These are phyloP conservation scores for Geosmithia putterillii DNA, from an alignment of 2,329 filamentous ascomycete species.

Conservation along the genomic window DNA sequence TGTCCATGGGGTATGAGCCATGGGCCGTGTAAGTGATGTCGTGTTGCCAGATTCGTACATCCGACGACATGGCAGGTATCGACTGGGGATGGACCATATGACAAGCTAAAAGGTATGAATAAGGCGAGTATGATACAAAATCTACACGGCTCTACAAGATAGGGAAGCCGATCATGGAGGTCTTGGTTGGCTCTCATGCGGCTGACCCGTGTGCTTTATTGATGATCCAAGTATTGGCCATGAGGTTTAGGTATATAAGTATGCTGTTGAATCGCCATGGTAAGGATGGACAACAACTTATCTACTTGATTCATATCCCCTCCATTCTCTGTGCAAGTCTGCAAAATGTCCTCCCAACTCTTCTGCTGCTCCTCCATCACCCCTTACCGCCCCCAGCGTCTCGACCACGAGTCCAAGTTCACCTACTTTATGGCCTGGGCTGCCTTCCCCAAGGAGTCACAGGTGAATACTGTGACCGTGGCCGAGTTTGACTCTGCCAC, in stretches of 20 bases:
- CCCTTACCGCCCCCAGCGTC: slow-evolving; percentile 11
- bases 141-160: no score
- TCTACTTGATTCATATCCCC: neutral
- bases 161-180: no score
- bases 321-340: slow-evolving; percentile 3
- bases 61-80: no score
- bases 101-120: no score
- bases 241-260: no score
- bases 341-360: slow-evolving; percentile 6
- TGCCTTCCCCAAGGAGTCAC: slow-evolving; percentile 7
- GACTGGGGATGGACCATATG: no score
- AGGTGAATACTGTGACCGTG: slow-evolving; percentile 1
- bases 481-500: neutral
- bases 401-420: slow-evolving; percentile 14
- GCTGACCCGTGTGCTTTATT: no score
- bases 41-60: neutral
- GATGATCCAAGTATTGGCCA: no score
- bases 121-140: no score
- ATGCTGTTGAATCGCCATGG: no score
- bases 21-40: neutral
- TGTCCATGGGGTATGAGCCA: neutral
- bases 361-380: slow-evolving; percentile 12
- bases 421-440: slow-evolving; percentile 17
- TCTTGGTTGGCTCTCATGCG: no score
- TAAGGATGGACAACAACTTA: no score